These are phyloP conservation scores for Endocarpon pusillum DNA, from an alignment of 495 filamentous ascomycete genomes.

Conservation along the genomic window DNA sequence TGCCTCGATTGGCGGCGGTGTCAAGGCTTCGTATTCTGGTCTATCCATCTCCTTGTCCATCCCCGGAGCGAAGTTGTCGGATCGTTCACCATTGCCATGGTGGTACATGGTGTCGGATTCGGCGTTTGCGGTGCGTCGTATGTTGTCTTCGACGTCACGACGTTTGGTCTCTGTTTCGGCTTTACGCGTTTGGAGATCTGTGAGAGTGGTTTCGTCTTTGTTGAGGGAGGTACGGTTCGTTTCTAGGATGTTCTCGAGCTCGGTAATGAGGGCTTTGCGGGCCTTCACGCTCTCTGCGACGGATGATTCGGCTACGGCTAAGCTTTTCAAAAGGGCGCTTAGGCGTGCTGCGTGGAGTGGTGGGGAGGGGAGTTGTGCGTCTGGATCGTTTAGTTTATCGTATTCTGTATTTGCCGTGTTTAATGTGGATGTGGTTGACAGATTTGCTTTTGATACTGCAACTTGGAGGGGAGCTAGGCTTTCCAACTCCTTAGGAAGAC, in stretches of 20 bases:
- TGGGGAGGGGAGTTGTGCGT: slow-evolving; percentile 45
- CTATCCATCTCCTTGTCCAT: slow-evolving; percentile 36
- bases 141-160: slow-evolving; percentile 71
- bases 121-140: slow-evolving; percentile 59
- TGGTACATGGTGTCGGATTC: slow-evolving; percentile 23
- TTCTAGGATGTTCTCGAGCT: slow-evolving; percentile 65
- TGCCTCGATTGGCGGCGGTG: slow-evolving; percentile 47
- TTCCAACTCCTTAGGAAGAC: slow-evolving; percentile 59
- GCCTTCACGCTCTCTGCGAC: slow-evolving; percentile 83
- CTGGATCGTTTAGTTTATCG: slow-evolving; percentile 58
- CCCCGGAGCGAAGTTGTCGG: slow-evolving; percentile 15
- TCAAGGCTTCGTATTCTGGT: slow-evolving; percentile 70
- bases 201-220: slow-evolving; percentile 45
- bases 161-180: slow-evolving; percentile 57
- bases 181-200: slow-evolving; percentile 41
- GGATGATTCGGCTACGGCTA: slow-evolving; percentile 81
- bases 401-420: slow-evolving; percentile 63
- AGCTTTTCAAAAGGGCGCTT: slow-evolving; percentile 64
- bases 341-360: slow-evolving; percentile 87
- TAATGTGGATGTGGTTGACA: slow-evolving; percentile 40
- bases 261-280: slow-evolving; percentile 55
- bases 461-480: slow-evolving; percentile 56
- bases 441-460: slow-evolving; percentile 49
- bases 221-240: slow-evolving; percentile 52
- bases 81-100: slow-evolving; percentile 22